phyloP scores from a whole-genome alignment of 768 basidiomycete species.

The Candolleomyces aberdarensis region DNA sequence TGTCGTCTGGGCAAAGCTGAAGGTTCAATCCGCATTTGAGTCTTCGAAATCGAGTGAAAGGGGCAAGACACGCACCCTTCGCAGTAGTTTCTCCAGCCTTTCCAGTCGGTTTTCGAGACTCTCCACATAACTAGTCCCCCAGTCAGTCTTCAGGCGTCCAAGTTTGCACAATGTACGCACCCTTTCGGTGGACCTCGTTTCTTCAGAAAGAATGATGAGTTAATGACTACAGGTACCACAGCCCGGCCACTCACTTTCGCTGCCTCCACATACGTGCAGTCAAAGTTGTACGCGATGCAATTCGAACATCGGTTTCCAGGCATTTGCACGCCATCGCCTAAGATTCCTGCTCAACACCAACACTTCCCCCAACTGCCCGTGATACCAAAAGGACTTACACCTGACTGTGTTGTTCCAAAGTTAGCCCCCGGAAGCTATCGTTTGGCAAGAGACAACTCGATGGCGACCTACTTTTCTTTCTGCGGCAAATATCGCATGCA shows the following conservation, averaged over 20 bases:
- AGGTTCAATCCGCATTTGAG: not conserved
- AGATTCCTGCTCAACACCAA: too few species aligned
- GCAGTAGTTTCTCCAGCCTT: constrained; percentile 60
- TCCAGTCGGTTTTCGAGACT: constrained; percentile 56
- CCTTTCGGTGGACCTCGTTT: constrained; percentile 64
- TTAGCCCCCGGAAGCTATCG: not conserved
- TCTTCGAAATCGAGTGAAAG: not conserved
- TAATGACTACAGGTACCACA: constrained; percentile 11
- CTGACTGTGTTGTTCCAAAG: constrained; percentile 41
- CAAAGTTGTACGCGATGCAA: constrained; percentile 58
- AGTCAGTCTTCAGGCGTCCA: not conserved
- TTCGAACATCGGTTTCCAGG: constrained; percentile 65
- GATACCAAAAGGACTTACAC: constrained; percentile 40
- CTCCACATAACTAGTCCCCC: constrained; percentile 48
- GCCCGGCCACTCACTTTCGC: constrained; percentile 49
- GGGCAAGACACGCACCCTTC: constrained; percentile 24
- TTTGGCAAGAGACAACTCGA: constrained; percentile 16
- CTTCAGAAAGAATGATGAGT: constrained; percentile 18
- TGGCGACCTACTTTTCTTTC: constrained; percentile 65
- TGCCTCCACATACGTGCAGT: constrained; percentile 69
- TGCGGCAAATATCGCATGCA: constrained; percentile 79
- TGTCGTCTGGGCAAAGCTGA: constrained; percentile 64
- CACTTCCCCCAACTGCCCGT: not conserved
- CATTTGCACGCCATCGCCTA: constrained; percentile 73
- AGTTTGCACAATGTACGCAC: constrained; percentile 27